Base-by-base conservation (phyloP, 1,139 yeast genomes). In the Yamadazyma buinensis region DNA sequence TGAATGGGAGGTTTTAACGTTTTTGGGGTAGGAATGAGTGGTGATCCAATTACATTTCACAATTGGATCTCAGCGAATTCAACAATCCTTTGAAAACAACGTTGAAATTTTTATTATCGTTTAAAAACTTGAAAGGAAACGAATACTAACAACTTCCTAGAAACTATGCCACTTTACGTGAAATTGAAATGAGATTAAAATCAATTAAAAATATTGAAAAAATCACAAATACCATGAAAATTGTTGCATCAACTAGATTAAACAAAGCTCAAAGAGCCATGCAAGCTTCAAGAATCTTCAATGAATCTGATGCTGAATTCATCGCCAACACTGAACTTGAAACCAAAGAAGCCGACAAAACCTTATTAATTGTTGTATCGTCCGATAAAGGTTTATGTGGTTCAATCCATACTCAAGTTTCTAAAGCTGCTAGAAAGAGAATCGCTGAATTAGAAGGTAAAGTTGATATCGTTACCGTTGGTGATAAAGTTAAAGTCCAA, bases 341-440 rank as follows among this genome's bases (percentile, higher is more conserved):
- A 44, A 71, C 66, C 49, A 76, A 71, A 49, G 64, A 66, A 35
- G 74, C 73, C 42, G 80, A 77, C 56, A 79, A 84, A 54, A 52
- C 59, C 28, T 77, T 92, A 57, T 65, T 87, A 52, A 72, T 92
- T 54, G 96, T 90, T 43, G 80, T 87, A 48, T 84, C 97, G 35
- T 88, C 97, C 39, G 98, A 92, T 73, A 92, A 92, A 75, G 98
- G 98, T 58, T 79, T 92, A 57, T 92, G 98, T 78, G 98, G 98
- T 54, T 90, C 97, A 34, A 87, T 92, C 58, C 98, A 92, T 72
- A 77, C 98, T 34, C 95, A 86, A 69, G 69, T 90, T 52, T 84
- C 97, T 54, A 88, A 92, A 72, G 77, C 84, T 46, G 84, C 95
- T 45, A 86, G 95, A 70, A 62, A 52, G 48, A 77, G 80, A 68